Evolutionary conservation across 495 filamentous ascomycete species (phyloP).

Genomic region (Melanomma pulvis-pyrius): DNA sequence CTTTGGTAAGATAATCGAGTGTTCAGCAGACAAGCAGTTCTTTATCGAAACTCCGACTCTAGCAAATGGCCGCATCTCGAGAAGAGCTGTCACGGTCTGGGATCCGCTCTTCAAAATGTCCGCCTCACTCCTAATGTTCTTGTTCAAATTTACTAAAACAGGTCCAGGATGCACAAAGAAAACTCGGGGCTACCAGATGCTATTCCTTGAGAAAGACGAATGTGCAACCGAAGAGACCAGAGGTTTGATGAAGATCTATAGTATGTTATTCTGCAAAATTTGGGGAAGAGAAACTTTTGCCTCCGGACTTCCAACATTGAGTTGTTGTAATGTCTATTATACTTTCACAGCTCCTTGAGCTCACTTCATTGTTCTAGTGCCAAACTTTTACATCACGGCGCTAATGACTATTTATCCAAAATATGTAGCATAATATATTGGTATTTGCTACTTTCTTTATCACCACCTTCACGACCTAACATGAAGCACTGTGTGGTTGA

Average conservation of each 20-base stretch:
- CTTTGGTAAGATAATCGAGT: constrained; percentile 45
- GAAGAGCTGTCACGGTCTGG: constrained; percentile 45
- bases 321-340: no score
- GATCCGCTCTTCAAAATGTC: constrained; percentile 49
- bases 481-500: no score
- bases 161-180: constrained; percentile 43
- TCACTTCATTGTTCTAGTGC: no score
- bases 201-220: constrained; percentile 28
- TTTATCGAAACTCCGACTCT: constrained; percentile 41
- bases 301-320: no score
- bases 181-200: constrained; percentile 44
- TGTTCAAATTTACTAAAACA: background rate
- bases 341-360: no score
- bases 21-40: constrained; percentile 42
- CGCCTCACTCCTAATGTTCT: background rate
- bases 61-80: constrained; percentile 39
- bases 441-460: no score
- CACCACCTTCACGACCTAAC: no score
- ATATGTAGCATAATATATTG: no score
- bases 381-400: no score
- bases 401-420: no score
- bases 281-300: no score
- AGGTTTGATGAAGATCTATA: background rate
- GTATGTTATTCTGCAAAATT: background rate
- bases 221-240: background rate